phyloP scores from a whole-genome alignment of 2,329 filamentous ascomycete species.

The Hypomyces perniciosus region DNA sequence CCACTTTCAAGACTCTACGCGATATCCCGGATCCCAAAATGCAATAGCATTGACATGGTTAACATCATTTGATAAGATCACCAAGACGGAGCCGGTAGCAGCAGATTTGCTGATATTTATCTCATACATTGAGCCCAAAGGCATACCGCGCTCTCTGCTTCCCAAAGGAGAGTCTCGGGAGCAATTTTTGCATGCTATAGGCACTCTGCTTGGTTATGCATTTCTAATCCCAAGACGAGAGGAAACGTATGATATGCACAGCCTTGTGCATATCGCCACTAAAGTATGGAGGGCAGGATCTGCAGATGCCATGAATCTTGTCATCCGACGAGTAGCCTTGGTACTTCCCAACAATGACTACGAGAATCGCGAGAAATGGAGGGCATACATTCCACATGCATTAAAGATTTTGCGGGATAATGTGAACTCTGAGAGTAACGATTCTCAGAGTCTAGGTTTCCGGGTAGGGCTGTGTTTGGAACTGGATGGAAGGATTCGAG shows the following conservation, averaged over 20 bases:
- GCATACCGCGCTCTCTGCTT: constrained; percentile 30
- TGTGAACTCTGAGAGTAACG: background rate
- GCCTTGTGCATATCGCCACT: constrained; percentile 22
- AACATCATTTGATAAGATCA: constrained; percentile 36
- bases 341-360: background rate
- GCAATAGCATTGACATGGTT: constrained; percentile 30
- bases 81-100: constrained; percentile 21
- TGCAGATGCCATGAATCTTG: constrained; percentile 1
- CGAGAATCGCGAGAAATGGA: background rate
- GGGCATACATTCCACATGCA: constrained; percentile 3
- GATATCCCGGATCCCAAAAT: constrained; percentile 24
- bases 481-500: background rate
- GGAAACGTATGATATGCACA: constrained; percentile 24
- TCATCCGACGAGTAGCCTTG: background rate
- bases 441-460: background rate
- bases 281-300: constrained; percentile 16
- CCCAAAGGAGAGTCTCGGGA: constrained; percentile 11
- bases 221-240: constrained; percentile 18
- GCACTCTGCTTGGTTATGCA: constrained; percentile 21
- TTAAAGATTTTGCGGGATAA: background rate
- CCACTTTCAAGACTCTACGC: constrained; percentile 27
- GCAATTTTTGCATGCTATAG: constrained; percentile 16
- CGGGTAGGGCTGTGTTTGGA: background rate
- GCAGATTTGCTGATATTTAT: constrained; percentile 31
- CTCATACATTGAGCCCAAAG: constrained; percentile 30